Evolutionary conservation across 225 moss, liverwort and hornwort genomes (phyloP), one percentile per base, ranked within the genome.

Genomic region (Takakia lepidozioides): DNA sequence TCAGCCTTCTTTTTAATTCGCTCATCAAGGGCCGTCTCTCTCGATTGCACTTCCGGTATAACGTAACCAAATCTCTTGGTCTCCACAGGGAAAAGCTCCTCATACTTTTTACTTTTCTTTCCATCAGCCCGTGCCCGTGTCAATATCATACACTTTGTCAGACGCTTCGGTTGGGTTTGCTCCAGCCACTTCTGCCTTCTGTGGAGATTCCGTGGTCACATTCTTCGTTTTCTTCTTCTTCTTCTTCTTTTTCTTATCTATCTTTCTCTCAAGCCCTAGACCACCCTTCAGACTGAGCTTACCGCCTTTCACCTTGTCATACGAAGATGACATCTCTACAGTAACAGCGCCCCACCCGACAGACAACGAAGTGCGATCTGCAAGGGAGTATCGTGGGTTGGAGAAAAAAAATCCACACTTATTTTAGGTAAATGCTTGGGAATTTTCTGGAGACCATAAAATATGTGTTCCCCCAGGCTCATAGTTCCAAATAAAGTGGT

Each of bases 71-170:
- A 91, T 42, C 62, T 68, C 56, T 48, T 69, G 24, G 98, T 87
- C 65, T 98, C 91, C 19, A 98, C 98, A 10, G 98, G 98, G 35
- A 98, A 98, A 21, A 98, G 85, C 61, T 98, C 98, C 68, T 98
- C 98, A 43, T 98, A 98, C 58, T 98, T 98, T 65, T 91, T 98
- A 69, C 91, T 91, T 67, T 91, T 98, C 76, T 98, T 98, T 5
- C 90, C 90, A 58, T 98, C 95, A 90, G 18, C 95, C 95, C 24
- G 90, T 87, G 19, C 95, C 95, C 0, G 86, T 84, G 28, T 95
- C 95, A 45, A 87, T 69, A 15, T 72, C 80, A 38, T 70, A 65
- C 2, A 37, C 46, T 29, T 35, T 30, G 15, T 17, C 73, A 34
- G 45, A 3, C 26, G 37, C 58, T 19, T 59, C 25, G n/a, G n/a